Evolutionary conservation across 805 yeast genomes (phyloP).

Genomic region (Nakazawaea ernobii): DNA sequence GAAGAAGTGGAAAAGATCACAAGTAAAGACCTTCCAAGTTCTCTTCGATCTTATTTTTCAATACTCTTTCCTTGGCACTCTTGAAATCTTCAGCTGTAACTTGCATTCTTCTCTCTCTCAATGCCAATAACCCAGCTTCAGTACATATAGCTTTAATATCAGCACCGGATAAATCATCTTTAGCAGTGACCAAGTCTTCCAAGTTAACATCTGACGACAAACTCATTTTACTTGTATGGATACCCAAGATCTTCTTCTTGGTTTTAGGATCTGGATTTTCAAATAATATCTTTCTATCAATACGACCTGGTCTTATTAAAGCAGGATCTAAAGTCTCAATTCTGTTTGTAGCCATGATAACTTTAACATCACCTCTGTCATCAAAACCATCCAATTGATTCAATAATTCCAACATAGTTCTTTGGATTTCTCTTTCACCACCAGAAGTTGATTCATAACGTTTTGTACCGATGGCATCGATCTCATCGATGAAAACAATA

Average conservation of each 20-base stretch:
- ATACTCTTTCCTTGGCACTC: slow-evolving; percentile 88
- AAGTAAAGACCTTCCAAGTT: slow-evolving; percentile 90
- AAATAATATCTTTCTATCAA: slow-evolving; percentile 90
- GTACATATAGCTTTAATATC: slow-evolving; percentile 97
- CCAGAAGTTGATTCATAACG: slow-evolving; percentile 90
- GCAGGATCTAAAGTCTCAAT: slow-evolving; percentile 95
- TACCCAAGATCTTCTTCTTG: slow-evolving; percentile 84
- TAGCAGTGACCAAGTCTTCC: slow-evolving; percentile 81
- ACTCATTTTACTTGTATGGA: slow-evolving; percentile 92
- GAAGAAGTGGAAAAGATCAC: slow-evolving; percentile 23
- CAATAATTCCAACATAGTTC: slow-evolving; percentile 94
- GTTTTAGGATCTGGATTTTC: slow-evolving; percentile 94
- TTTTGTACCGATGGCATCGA: slow-evolving; percentile 98
- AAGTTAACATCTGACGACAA: slow-evolving; percentile 82
- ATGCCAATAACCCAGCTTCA: slow-evolving; percentile 92
- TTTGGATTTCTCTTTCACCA: slow-evolving; percentile 95
- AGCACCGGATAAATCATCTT: slow-evolving; percentile 95
- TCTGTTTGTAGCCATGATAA: slow-evolving; percentile 96
- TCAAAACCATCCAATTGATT: slow-evolving; percentile 97
- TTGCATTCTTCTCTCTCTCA: slow-evolving; percentile 96
- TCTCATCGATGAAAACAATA: slow-evolving; percentile 97
- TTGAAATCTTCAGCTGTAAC: slow-evolving; percentile 92
- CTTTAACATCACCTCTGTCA: slow-evolving; percentile 95
- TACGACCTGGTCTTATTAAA: slow-evolving; percentile 93
- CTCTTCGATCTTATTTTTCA: slow-evolving; percentile 96